Conservation (phyloP, 116 monocot genomes). For the Papilionanthe hybrid region DNA sequence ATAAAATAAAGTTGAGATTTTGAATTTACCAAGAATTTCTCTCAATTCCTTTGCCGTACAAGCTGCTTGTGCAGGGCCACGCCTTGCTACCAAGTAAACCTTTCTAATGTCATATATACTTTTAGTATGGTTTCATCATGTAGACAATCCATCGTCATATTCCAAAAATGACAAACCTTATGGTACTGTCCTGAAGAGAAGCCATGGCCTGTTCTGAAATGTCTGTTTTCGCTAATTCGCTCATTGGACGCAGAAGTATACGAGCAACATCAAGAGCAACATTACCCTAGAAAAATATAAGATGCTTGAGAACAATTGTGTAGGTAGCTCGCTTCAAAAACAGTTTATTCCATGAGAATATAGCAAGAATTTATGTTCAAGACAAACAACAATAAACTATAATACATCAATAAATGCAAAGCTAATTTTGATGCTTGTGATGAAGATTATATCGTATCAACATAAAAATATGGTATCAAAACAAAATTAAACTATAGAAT, state of each 20-base stretch:
- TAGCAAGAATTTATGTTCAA: background rate
- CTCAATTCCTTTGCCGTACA: slow-evolving; percentile 95
- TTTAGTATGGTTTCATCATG: background rate
- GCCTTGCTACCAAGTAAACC: slow-evolving; percentile 84
- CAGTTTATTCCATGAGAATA: background rate
- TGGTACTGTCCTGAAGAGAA: slow-evolving; percentile 64
- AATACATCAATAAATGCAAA: background rate
- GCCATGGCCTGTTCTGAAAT: slow-evolving; percentile 75
- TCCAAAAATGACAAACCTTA: slow-evolving; percentile 50
- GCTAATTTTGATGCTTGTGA: background rate
- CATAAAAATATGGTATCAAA: background rate
- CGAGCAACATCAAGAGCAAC: slow-evolving; percentile 96
- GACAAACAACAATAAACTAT: background rate
- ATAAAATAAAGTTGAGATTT: background rate
- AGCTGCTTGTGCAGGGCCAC: slow-evolving; percentile 97
- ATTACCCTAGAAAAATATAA: slow-evolving; percentile 66
- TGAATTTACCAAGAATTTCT: slow-evolving; percentile 75
- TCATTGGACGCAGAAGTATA: slow-evolving; percentile 71
- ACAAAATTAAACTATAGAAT: background rate
- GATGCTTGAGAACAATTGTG: background rate
- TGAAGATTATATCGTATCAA: background rate
- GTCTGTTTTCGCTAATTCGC: slow-evolving; percentile 76
- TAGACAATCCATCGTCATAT: background rate
- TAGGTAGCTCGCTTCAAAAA: background rate
- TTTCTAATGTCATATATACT: slow-evolving; percentile 37